These are phyloP conservation scores for Xylaria sp. DNA, from an alignment of 495 filamentous ascomycete genomes.

Conservation along the genomic window DNA sequence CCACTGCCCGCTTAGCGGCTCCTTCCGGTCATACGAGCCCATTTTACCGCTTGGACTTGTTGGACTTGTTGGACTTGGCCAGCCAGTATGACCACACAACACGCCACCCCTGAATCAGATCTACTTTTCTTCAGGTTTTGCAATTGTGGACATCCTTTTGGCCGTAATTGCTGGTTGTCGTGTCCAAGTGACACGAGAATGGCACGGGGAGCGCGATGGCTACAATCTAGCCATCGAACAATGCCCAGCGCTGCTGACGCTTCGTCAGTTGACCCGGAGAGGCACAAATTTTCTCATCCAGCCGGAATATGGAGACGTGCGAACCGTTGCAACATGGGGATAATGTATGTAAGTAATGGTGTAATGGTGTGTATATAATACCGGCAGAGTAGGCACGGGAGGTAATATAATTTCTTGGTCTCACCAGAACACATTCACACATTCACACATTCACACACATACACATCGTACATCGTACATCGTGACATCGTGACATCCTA, in stretches of 20 bases:
- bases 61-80: no score
- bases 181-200: conserved; percentile 18
- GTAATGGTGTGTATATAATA: conserved; percentile 24
- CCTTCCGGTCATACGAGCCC: conserved; percentile 24
- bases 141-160: conserved; percentile 13
- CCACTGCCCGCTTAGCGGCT: conserved; percentile 15
- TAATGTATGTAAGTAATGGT: no score
- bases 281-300: background rate
- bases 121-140: conserved; percentile 15
- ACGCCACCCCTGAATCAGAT: conserved; percentile 16
- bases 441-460: no score
- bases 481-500: conserved; percentile 8
- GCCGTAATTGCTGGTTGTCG: background rate
- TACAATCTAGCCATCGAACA: background rate
- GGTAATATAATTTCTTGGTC: conserved; percentile 12
- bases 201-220: conserved; percentile 13
- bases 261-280: conserved; percentile 12
- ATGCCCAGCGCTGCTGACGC: background rate
- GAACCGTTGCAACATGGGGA: background rate
- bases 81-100: conserved; percentile 15
- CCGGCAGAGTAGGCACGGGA: conserved; percentile 3
- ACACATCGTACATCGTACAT: no score
- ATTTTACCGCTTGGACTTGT: conserved; percentile 7
- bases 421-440: conserved; percentile 11
- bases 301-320: conserved; percentile 1